These are phyloP conservation scores for Rhynchosporium agropyri DNA, from an alignment of 2,329 filamentous ascomycete genomes.

Conservation along the genomic window DNA sequence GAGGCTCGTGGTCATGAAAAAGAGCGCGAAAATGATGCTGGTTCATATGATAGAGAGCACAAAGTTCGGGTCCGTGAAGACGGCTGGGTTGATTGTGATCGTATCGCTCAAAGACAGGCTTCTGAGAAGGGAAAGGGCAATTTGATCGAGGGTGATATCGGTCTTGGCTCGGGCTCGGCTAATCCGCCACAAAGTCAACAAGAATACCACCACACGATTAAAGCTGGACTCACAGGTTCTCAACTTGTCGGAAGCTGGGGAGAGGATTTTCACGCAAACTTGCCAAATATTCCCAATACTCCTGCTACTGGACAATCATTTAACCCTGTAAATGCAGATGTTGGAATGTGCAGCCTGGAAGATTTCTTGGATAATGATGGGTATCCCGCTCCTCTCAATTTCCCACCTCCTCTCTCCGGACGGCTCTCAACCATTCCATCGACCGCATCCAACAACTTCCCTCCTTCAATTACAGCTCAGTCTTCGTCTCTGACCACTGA, in stretches of 20 bases:
- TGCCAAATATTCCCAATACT: constrained; percentile 3
- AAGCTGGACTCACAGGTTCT: neutral
- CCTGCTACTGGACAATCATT: constrained; percentile 5
- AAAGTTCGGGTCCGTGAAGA: neutral
- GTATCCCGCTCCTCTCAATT: neutral
- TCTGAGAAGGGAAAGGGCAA: constrained; percentile 2
- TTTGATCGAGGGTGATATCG: neutral
- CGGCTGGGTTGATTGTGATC: neutral
- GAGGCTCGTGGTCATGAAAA: neutral
- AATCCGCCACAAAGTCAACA: constrained; percentile 10
- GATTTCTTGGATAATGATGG: constrained; percentile 18
- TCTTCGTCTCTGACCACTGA: neutral
- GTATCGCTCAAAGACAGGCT: neutral
- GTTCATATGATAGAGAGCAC: neutral
- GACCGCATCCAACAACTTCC: neutral
- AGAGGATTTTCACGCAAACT: neutral
- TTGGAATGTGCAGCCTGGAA: constrained; percentile 27
- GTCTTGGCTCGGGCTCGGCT: neutral
- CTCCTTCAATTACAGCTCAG: neutral
- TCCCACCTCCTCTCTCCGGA: neutral
- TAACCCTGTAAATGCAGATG: constrained; percentile 12
- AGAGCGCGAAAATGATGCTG: neutral
- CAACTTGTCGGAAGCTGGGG: neutral
- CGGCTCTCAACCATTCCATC: neutral
- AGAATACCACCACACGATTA: neutral